Percentiles rank a stretch among this genome's conserved stretches.
Evolutionary conservation across 169 alveolate species (phyloP).

Genomic region (Plasmodium reichenowi): DNA sequence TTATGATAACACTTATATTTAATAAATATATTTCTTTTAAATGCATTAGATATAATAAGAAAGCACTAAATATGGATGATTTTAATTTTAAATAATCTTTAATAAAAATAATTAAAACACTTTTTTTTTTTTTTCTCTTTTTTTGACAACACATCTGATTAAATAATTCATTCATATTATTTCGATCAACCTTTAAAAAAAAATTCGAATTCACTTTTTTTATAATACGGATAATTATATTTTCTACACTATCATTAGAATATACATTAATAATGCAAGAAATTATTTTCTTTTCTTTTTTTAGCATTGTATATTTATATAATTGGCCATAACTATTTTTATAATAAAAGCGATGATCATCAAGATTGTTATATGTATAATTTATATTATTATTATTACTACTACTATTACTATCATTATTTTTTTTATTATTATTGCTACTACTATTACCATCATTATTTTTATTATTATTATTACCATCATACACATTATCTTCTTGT

Average conservation of each 20-base stretch:
- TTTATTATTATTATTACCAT: too few species aligned
- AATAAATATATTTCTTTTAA: constrained; percentile 45
- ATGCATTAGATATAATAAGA: constrained; percentile 40
- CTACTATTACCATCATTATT: too few species aligned
- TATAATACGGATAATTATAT: constrained; percentile 38
- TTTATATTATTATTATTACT: not conserved
- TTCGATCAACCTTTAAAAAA: constrained; percentile 27
- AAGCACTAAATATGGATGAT: constrained; percentile 36
- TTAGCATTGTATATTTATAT: not conserved
- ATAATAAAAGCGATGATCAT: too few species aligned
- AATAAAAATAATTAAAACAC: constrained; percentile 47
- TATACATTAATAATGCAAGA: constrained; percentile 39
- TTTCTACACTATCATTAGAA: constrained; percentile 53
- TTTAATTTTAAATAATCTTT: constrained; percentile 57
- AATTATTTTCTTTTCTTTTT: constrained; percentile 5
- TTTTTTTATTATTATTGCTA: too few species aligned
- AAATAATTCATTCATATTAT: constrained; percentile 37
- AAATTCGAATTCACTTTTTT: constrained; percentile 22
- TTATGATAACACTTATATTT: constrained; percentile 59
- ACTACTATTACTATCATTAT: too few species aligned
- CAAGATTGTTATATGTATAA: too few species aligned
- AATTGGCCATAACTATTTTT: not conserved
- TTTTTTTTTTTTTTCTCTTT: not conserved
- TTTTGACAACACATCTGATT: constrained; percentile 2
- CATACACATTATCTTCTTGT: not conserved